These are phyloP conservation scores for Klebsormidium nitens DNA, from an alignment of 139 green algal species.

Conservation along the genomic window DNA sequence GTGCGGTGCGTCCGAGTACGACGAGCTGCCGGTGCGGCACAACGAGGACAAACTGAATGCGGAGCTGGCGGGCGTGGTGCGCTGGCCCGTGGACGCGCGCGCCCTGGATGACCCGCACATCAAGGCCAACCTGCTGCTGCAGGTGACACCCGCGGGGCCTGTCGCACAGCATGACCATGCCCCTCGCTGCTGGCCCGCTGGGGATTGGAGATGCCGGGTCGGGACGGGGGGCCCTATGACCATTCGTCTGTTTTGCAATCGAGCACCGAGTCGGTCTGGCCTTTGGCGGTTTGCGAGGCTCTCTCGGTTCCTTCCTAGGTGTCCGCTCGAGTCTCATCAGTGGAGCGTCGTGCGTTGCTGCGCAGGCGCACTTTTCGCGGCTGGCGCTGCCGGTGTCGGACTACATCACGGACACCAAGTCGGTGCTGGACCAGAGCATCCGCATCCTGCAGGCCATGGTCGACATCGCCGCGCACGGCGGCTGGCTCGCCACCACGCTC, in stretches of 20 bases:
- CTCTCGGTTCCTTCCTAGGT: too few species aligned
- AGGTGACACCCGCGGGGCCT: constrained; percentile 13
- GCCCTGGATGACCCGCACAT: constrained; percentile 84
- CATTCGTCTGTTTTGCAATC: too few species aligned
- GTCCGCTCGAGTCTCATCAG: too few species aligned
- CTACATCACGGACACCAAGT: constrained; percentile 92
- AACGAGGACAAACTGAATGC: constrained; percentile 96
- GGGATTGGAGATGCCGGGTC: too few species aligned
- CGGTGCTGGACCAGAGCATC: constrained; percentile 83
- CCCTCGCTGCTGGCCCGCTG: too few species aligned
- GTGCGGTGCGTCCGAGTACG: constrained; percentile 78
- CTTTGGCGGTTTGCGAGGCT: too few species aligned
- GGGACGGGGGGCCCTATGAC: too few species aligned
- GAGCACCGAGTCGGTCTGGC: too few species aligned
- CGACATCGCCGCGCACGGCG: constrained; percentile 72
- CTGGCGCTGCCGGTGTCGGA: constrained; percentile 80
- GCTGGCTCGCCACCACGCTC: constrained; percentile 72
- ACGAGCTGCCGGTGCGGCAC: constrained; percentile 94
- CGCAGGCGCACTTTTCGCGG: constrained; percentile 79
- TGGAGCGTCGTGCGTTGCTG: too few species aligned
- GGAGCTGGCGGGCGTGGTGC: constrained; percentile 48
- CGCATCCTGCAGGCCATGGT: constrained; percentile 88
- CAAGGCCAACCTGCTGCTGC: constrained; percentile 88
- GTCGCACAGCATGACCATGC: too few species aligned
- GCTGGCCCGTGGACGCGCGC: constrained; percentile 48